Base-by-base conservation (phyloP, 345 rosid genomes). In the Psidium guajava region DNA sequence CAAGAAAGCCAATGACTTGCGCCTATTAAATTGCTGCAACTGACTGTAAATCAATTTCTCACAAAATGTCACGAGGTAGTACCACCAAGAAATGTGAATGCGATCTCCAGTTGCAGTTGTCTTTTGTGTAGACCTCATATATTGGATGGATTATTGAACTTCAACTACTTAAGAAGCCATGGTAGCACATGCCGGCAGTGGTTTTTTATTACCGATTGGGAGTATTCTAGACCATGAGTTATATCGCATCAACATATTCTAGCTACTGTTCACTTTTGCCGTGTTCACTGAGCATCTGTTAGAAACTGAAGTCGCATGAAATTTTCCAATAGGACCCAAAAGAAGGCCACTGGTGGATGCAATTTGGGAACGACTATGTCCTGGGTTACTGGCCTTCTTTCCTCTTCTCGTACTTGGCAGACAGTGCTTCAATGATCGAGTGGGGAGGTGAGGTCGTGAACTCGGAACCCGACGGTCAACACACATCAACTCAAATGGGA, bases 261-360 rank as follows among this genome's bases (percentile, higher is more conserved):
- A 28, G 18, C 8, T 64, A 2, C 73, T 64, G 14, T 82, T 25
- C 25, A 51, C 47, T 69, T 50, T 22, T 47, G 5, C 50, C 57
- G 24, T 57, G 64, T 18, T 54, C 55, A 21, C 52, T 61, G 52
- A 16, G 6, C 44, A 24, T 64, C 77, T 18, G 44, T 32, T 8
- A 36, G 12, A 4, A 69, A 69, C 32, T 69, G 47, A 69, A 69
- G 77, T 32, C 8, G 1, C 24, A 56, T 81, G 56, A 49, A 15
- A 25, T 82, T 50, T 55, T 50, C 3, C 82, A 77, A 83, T 85
- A 97, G 98, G 99, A 97, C 90, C 99, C 99, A 2, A 95, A 94
- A 52, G 98, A 93, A 87, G 99, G 99, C 82, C 98, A 97, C 82
- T 97, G 98, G 99, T 96, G 99, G 99, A 95, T 97, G 99, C 98